Conservation (phyloP, 257 asterid species). For the Solanum chmielewskii region DNA sequence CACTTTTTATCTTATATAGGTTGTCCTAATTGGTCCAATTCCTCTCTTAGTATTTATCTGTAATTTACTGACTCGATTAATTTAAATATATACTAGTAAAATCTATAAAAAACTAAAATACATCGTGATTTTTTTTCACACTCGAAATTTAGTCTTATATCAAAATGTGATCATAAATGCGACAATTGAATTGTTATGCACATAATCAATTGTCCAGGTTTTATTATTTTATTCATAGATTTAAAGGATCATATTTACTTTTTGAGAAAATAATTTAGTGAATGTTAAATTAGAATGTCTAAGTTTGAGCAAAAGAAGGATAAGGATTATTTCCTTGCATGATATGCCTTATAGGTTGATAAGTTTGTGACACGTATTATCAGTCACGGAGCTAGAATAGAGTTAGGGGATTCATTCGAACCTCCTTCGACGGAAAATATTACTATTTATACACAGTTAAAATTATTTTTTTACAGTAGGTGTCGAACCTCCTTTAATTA, state of each 20-base stretch:
- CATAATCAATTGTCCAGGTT: too few relatives aligned
- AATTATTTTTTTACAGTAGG: too few relatives aligned
- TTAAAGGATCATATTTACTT: too few relatives aligned
- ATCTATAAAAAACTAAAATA: neutral
- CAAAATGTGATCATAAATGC: neutral
- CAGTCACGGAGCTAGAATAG: too few relatives aligned
- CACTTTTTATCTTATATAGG: neutral
- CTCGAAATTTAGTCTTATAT: neutral
- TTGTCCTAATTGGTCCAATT: neutral
- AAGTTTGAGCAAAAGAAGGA: too few relatives aligned
- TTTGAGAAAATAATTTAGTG: too few relatives aligned
- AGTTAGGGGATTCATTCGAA: too few relatives aligned
- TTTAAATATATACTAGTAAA: neutral
- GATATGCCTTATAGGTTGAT: neutral
- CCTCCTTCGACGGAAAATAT: fast-evolving
- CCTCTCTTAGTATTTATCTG: neutral
- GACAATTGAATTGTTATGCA: neutral
- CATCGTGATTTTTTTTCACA: neutral
- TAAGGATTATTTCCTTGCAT: neutral
- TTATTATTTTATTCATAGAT: too few relatives aligned
- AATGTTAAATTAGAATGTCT: too few relatives aligned
- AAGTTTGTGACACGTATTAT: too few relatives aligned
- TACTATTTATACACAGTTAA: too few relatives aligned
- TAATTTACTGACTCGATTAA: neutral
- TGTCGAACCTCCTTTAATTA: fast-evolving